phyloP scores from a whole-genome alignment of 805 yeast species.

The Wickerhamiella qilinensis region DNA sequence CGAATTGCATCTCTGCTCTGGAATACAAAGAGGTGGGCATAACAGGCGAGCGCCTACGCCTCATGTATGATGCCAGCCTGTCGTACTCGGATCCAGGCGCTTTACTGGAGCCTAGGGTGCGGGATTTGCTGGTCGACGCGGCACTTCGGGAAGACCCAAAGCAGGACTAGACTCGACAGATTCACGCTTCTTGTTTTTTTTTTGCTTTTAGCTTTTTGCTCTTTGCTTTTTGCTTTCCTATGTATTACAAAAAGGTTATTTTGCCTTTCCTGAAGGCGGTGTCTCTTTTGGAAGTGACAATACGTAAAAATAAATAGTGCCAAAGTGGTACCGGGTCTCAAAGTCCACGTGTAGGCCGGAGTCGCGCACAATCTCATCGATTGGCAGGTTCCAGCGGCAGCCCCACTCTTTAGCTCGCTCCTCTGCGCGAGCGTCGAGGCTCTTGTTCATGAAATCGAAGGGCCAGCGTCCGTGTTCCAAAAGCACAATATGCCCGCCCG shows the following conservation, averaged over 20 bases:
- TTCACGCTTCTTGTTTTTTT: too few species aligned
- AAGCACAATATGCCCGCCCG: conserved; percentile 77
- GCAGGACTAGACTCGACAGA: not conserved
- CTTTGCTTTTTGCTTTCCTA: too few species aligned
- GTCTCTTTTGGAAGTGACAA: conserved; percentile 8
- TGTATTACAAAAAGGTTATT: too few species aligned
- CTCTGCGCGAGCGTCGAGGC: conserved; percentile 69
- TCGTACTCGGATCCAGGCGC: conserved; percentile 56
- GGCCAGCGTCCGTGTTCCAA: conserved; percentile 88
- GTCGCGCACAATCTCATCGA: conserved; percentile 69
- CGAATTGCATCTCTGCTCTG: conserved; percentile 67
- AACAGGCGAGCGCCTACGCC: conserved; percentile 59
- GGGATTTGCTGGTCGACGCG: conserved; percentile 59
- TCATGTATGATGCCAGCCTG: conserved; percentile 82
- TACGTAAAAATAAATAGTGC: conserved; percentile 49
- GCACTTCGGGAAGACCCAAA: conserved; percentile 25
- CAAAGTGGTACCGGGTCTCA: conserved; percentile 71
- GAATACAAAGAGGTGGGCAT: conserved; percentile 78
- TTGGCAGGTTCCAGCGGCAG: conserved; percentile 92
- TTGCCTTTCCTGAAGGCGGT: too few species aligned
- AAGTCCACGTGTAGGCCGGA: conserved; percentile 73
- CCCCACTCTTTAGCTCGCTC: conserved; percentile 85
- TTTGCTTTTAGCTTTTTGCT: too few species aligned
- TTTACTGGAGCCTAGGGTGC: conserved; percentile 53
- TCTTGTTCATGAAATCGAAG: conserved; percentile 59